A percentile compares a stretch with the other conserved stretches of the same genome.
These are phyloP conservation scores for Gnomoniopsis sp. DNA, from an alignment of 2,329 filamentous ascomycete genomes.

Conservation along the genomic window DNA sequence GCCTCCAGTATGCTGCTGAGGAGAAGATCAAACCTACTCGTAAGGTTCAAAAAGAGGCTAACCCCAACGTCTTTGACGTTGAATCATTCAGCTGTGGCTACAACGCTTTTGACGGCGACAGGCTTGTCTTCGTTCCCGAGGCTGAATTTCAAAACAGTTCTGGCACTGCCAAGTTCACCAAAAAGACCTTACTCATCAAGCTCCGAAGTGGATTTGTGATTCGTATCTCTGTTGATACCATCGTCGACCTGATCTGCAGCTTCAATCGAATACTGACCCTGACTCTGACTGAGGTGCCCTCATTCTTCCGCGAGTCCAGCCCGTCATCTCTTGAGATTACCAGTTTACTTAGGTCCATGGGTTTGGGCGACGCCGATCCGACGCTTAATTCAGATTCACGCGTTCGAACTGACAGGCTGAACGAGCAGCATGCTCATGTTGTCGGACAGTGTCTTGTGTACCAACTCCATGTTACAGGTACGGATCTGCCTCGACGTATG, in stretches of 20 bases:
- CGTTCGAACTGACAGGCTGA: constrained; percentile 29
- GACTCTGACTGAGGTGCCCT: constrained; percentile 45
- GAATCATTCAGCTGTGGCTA: constrained; percentile 37
- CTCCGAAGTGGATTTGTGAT: constrained; percentile 30
- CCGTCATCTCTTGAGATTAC: too few relatives aligned
- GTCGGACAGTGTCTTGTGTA: constrained; percentile 44
- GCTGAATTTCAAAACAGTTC: constrained; percentile 30
- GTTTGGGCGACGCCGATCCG: too few relatives aligned
- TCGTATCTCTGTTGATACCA: constrained; percentile 47
- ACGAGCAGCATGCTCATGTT: constrained; percentile 28
- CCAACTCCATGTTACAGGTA: constrained; percentile 28
- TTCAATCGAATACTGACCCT: constrained; percentile 40
- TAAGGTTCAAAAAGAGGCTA: not conserved
- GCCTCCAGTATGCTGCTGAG: constrained; percentile 20
- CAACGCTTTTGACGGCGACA: constrained; percentile 36
- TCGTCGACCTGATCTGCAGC: constrained; percentile 42
- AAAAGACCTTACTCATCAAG: constrained; percentile 37
- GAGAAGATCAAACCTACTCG: constrained; percentile 12
- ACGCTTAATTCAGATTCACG: constrained; percentile 18
- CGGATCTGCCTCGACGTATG: constrained; percentile 28
- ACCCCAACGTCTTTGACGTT: constrained; percentile 11
- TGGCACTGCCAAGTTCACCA: constrained; percentile 40
- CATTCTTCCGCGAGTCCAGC: constrained; percentile 34
- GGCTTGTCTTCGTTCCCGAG: constrained; percentile 43
- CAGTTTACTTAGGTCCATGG: too few relatives aligned